phyloP scores from a whole-genome alignment of 768 basidiomycete genomes.

The Collybiopsis luxurians region DNA sequence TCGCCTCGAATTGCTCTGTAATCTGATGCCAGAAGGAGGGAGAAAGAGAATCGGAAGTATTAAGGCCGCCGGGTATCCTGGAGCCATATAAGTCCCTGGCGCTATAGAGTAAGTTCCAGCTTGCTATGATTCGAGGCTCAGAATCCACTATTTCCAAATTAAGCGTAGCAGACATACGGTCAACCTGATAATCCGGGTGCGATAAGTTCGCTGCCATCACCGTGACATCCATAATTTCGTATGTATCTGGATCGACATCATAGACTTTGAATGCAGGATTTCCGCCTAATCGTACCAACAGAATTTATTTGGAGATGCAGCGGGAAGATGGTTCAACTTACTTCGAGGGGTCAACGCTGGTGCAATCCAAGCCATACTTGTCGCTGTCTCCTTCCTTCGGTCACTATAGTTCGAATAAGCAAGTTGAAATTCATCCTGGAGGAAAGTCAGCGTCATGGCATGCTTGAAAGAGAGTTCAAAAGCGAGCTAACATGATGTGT shows the following conservation, averaged over 20 bases:
- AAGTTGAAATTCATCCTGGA: constrained; percentile 57
- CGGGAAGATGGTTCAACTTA: constrained; percentile 19
- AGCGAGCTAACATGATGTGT: constrained; percentile 13
- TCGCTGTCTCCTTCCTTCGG: constrained; percentile 41
- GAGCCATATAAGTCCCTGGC: constrained; percentile 51
- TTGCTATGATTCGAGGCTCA: constrained; percentile 26
- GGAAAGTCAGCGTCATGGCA: not conserved
- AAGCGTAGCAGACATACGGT: constrained; percentile 31
- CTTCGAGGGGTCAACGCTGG: constrained; percentile 59
- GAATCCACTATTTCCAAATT: constrained; percentile 1
- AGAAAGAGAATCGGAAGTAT: constrained; percentile 35
- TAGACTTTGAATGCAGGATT: constrained; percentile 60
- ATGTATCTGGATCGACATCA: constrained; percentile 65
- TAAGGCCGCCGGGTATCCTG: constrained; percentile 32
- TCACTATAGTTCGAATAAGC: constrained; percentile 53
- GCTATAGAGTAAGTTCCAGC: constrained; percentile 56
- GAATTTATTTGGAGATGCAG: not conserved
- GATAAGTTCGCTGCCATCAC: constrained; percentile 41
- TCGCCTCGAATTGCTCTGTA: constrained; percentile 48
- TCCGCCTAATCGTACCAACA: constrained; percentile 31
- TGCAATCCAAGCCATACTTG: constrained; percentile 46
- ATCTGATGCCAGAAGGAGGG: constrained; percentile 61
- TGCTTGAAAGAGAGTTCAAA: not conserved
- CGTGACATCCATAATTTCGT: constrained; percentile 61
- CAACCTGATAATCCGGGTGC: constrained; percentile 41